A percentile compares a stretch with the other conserved stretches of the same genome.
phyloP scores from a whole-genome alignment of 305 asterid genomes.

The Fraxinus baroniana region DNA sequence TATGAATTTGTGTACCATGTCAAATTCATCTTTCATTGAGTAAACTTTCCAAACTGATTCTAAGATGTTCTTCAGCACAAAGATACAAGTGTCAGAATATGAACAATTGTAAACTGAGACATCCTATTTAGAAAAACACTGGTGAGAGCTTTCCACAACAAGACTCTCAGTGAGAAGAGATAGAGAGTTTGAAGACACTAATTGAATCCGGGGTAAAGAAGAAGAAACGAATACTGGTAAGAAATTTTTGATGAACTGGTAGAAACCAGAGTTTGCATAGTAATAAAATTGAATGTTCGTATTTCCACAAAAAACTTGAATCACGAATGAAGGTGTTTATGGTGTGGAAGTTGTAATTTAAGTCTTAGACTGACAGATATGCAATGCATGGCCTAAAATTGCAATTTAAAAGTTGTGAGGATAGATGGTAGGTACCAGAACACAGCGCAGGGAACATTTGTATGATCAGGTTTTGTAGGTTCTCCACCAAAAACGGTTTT shows the following conservation, averaged over 20 bases:
- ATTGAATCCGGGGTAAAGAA: not conserved
- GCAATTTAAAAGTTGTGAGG: not conserved
- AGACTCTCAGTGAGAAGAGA: not conserved
- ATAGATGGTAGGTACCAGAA: conserved; percentile 63
- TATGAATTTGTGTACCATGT: not conserved
- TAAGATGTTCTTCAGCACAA: not conserved
- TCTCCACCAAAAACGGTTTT: conserved; percentile 92
- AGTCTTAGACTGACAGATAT: not conserved
- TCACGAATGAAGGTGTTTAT: not conserved
- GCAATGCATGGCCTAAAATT: not conserved
- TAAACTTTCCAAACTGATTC: not conserved
- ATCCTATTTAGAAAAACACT: not conserved
- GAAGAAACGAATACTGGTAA: not conserved
- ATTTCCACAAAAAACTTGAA: not conserved
- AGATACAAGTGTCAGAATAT: not conserved
- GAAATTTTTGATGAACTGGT: not conserved
- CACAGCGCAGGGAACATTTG: conserved; percentile 78
- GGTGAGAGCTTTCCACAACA: not conserved
- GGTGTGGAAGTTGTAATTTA: not conserved
- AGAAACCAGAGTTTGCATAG: not conserved
- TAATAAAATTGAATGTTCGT: not conserved
- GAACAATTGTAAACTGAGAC: not conserved
- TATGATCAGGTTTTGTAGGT: conserved; percentile 72
- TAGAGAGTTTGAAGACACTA: not conserved
- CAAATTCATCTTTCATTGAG: not conserved